Evolutionary conservation across 345 rosid species (phyloP).

Genomic region (Arabis alpina): DNA sequence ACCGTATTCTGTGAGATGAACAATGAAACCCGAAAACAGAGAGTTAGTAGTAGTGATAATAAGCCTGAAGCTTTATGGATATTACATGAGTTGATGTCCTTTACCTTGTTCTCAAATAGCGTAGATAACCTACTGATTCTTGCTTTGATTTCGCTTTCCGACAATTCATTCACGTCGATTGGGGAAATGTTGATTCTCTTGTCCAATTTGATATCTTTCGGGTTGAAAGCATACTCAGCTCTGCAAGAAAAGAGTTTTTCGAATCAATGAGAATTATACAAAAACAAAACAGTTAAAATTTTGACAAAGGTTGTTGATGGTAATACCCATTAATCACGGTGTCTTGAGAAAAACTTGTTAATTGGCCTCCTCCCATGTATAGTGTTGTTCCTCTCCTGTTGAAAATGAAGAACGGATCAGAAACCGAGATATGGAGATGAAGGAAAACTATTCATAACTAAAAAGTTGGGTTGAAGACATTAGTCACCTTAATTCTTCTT

Average conservation of each 20-base stretch:
- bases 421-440: constrained; percentile 14
- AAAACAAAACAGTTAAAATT: not conserved
- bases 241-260: constrained; percentile 45
- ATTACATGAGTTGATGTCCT: not conserved
- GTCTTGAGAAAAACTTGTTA: constrained; percentile 52
- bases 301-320: constrained; percentile 19
- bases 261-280: constrained; percentile 16
- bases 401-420: constrained; percentile 10
- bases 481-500: constrained; percentile 59
- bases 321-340: constrained; percentile 65
- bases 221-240: constrained; percentile 83
- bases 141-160: constrained; percentile 74
- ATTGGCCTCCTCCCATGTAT: constrained; percentile 46
- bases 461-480: constrained; percentile 44
- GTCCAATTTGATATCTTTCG: constrained; percentile 66
- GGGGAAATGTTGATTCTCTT: constrained; percentile 61
- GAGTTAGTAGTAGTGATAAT: not conserved
- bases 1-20: constrained; percentile 54
- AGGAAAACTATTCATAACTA: constrained; percentile 1
- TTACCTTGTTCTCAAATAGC: constrained; percentile 69
- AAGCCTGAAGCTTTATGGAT: constrained; percentile 8
- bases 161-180: constrained; percentile 47
- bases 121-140: constrained; percentile 64
- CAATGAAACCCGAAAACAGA: constrained; percentile 17
- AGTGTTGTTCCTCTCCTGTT: constrained; percentile 53